Base-by-base conservation (phyloP, 2,329 filamentous ascomycete genomes). In the Thelonectria discophora region DNA sequence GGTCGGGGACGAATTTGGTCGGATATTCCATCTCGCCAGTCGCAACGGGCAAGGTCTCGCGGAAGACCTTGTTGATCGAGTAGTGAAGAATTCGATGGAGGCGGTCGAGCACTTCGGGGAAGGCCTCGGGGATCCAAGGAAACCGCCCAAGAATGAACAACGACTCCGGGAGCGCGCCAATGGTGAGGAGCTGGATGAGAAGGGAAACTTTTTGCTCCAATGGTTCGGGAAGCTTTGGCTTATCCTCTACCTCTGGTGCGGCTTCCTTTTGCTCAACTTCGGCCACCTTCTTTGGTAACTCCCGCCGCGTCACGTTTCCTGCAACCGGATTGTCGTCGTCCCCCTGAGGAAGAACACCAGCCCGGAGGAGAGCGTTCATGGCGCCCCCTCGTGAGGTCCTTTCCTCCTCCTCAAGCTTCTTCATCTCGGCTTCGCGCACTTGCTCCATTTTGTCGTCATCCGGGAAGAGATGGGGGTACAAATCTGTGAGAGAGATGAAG, bases 381-480 rank as follows among this genome's bases (percentile, higher is more conserved):
- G 85, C 84, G 39, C 88, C 89, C 43, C 91, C 93, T 47, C 90
- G 85, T 40, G 85, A 88, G 42, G 86, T 84, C 60, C 84, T 86
- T 73, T 97, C 93, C 72, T 90, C 88, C 66, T 95, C 92, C 30
- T 89, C 88, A 51, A 95, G 86, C 73, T 93, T 92, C 70, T 90
- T 89, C 75, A 89, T 80, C 63, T 91, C 88, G 67, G 88, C 87
- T 42, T 87, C 84, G 65, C 87, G 89, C 53, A 97, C 81, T 7
- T 81, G 82, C 40, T 90, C 86, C 94, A 99, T 98, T 4, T 88
- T 83, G 32, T 92, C 88, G 67, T 98, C 95, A 1, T 85, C 80
- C 8, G 95, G 93, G 81, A 93, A 96, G 1, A 99, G 84, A 75
- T 99, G 95, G 15, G 93, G 90, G 75, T 97, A 98, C 1, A 99